Evolutionary conservation across 306 rosid genomes (phyloP), one percentile per base, ranked within the genome.

Genomic region (Carpinus fangiana): DNA sequence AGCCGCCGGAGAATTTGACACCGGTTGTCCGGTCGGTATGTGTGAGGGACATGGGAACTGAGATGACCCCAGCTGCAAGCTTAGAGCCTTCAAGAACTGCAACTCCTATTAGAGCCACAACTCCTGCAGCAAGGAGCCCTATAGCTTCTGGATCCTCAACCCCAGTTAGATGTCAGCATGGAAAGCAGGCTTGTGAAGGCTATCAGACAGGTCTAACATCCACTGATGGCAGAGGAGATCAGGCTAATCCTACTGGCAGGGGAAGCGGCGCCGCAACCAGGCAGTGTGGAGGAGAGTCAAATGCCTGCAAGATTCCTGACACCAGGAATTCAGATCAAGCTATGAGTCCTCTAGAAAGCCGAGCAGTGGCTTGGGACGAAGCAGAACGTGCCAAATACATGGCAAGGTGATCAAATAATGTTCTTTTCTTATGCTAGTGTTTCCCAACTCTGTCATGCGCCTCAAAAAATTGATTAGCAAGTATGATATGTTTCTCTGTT

Each of bases 41-140:
- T 76, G 90, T 96, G 53, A 88, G 99, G 82, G 98, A 96, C 80
- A 93, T 93, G 99, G 99, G 98, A 9, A 96, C 99, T 48, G 98
- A 96, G 80, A 96, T 96, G 99, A 96, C 99, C 26, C 99, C 98
- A 8, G 87, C 89, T 80, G 96, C 98, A 3, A 93, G 97, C 70
- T 96, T 89, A 75, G 97, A 93, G 80, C 99, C 97, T 78, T 96
- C 99, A 26, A 91, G 98, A 82, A 93, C 94, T 48, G 89, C 90
- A 26, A 96, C 99, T 2, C 99, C 99, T 5, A 79, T 93, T 55
- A 84, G 97, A 78, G 96, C 96, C 31, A 93, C 93, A 53, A 90
- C 97, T 69, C 97, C 93, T 3, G 90, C 78, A 20, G 59, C 79
- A 0, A 76, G 95, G 51, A 94, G 98, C 76, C 98, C 97, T 0